Evolutionary conservation across 345 rosid genomes (phyloP), one percentile per base, ranked within the genome.

Genomic region (Euphorbia pulcherrima): DNA sequence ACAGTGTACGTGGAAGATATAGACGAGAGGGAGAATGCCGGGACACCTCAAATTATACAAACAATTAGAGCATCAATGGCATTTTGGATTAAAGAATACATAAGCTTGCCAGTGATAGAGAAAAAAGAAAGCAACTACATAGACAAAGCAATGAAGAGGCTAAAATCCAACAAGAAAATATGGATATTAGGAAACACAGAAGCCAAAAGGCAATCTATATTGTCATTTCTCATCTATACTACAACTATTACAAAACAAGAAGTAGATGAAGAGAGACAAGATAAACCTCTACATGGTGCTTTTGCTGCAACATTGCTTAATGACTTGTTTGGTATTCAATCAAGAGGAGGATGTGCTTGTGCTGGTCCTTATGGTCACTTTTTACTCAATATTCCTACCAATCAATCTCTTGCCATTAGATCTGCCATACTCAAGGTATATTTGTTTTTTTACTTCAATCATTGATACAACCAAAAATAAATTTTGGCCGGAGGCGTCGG

Each of bases 291-390:
- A 2, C 80, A 79, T 61, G 92, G 92, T 1, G 69, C 84, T 17
- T 87, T 82, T 23, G 81, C 83, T 6, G 87, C 86, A 2, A 68
- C 64, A 10, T 76, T 87, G 50, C 81, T 87, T 59, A 87, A 85
- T 59, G 88, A 87, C 71, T 74, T 87, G 55, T 87, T 87, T 27
- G 90, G 90, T 24, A 83, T 87, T 55, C 92, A 87, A 29, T 83
- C 90, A 5, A 72, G 92, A 53, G 90, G 83, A 0, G 90, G 90
- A 0, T 83, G 90, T 30, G 92, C 85, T 26, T 87, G 90, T 68
- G 90, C 92, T 20, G 83, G 80, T 47, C 92, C 92, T 23, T 87
- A 87, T n/a, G 92, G 88, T 16, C 92, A 87, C 21, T 3, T 23
- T 26, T 56, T 87, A 64, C 88, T 87, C 41, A 61, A 39, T 20